These are phyloP conservation scores for Xerophyta viscosa DNA, from an alignment of 106 monocot species.

Conservation along the genomic window DNA sequence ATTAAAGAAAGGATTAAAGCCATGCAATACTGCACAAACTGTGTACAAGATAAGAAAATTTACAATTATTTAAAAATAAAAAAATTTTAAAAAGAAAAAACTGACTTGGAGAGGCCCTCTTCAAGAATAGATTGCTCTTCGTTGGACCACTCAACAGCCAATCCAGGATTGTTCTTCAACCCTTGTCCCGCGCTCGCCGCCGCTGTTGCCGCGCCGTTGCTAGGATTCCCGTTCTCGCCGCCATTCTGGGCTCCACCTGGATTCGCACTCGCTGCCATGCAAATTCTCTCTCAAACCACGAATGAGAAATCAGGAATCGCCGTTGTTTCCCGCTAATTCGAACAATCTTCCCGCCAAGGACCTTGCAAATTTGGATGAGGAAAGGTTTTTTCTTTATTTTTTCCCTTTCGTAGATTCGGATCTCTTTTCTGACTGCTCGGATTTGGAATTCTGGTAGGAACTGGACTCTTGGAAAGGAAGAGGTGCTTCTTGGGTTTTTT, in stretches of 20 bases:
- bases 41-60: not conserved
- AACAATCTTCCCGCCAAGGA: constrained; percentile 7
- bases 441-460: no score
- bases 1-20: no score
- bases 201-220: constrained; percentile 3
- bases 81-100: not conserved
- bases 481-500: no score
- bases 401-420: no score
- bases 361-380: no score
- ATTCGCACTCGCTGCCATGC: constrained; percentile 43
- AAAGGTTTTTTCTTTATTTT: no score
- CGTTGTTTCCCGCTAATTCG: not conserved
- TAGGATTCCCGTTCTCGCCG: no score
- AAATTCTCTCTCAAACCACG: not conserved
- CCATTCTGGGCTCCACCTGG: constrained; percentile 22
- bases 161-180: constrained; percentile 37
- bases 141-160: constrained; percentile 28
- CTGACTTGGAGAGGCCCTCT: constrained; percentile 32
- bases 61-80: not conserved
- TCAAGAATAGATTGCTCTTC: constrained; percentile 39
- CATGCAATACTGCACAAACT: no score
- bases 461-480: no score
- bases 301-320: not conserved
- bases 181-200: constrained; percentile 20
- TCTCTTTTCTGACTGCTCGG: no score